Evolutionary conservation across 1,284 basidiomycete species (phyloP).

Genomic region (Salmacisia buchloeana): DNA sequence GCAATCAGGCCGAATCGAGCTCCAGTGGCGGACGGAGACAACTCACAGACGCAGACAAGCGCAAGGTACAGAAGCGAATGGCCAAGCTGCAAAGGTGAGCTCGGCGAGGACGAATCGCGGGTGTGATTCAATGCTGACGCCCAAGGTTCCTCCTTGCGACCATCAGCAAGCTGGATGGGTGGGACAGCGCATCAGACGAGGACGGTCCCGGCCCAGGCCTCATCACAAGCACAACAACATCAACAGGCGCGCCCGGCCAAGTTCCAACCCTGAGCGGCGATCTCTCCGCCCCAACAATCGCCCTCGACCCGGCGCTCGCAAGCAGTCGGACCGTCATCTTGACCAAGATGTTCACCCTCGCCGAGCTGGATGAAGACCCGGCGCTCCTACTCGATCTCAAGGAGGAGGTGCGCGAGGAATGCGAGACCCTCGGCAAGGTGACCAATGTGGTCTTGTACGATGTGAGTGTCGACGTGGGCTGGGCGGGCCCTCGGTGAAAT

Average conservation of each 20-base stretch:
- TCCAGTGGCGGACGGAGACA: conserved; percentile 16
- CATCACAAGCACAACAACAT: conserved; percentile 1
- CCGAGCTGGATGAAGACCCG: conserved; percentile 81
- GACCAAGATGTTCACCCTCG: conserved; percentile 86
- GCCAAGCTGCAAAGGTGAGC: conserved; percentile 28
- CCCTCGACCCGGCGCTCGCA: conserved; percentile 14
- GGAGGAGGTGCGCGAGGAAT: conserved; percentile 92
- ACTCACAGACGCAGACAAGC: conserved; percentile 25
- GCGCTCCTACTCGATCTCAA: conserved; percentile 84
- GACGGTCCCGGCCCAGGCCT: conserved; percentile 6
- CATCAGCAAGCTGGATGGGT: conserved; percentile 40
- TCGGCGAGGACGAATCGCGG: neutral
- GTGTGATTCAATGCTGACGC: neutral
- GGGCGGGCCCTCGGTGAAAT: neutral
- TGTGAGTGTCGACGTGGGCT: conserved; percentile 57
- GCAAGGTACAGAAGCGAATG: conserved; percentile 30
- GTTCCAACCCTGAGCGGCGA: neutral
- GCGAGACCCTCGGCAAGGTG: conserved; percentile 78
- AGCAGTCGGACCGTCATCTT: conserved; percentile 76
- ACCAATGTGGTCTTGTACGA: conserved; percentile 96
- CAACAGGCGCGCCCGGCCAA: neutral
- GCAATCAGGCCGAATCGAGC: neutral
- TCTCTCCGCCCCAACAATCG: no score
- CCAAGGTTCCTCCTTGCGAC: neutral
- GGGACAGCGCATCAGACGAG: conserved; percentile 40